phyloP scores from a whole-genome alignment of 1,284 basidiomycete genomes.

The Abortiporus biennis region DNA sequence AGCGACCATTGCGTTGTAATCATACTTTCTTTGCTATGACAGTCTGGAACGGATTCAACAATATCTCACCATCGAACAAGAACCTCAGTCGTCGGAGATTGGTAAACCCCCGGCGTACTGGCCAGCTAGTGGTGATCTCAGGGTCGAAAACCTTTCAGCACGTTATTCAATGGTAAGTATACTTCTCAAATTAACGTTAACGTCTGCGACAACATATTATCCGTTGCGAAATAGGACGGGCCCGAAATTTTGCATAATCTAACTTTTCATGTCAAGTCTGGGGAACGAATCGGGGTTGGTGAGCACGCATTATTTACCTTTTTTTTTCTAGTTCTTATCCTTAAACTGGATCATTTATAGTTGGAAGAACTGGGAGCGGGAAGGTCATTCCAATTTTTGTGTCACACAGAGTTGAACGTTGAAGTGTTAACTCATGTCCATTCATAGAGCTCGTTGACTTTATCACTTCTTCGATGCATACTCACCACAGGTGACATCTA shows the following conservation, averaged over 20 bases:
- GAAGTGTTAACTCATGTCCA: background rate
- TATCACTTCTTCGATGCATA: slow-evolving; percentile 40
- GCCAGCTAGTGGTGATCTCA: slow-evolving; percentile 66
- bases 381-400: slow-evolving; percentile 36
- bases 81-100: slow-evolving; percentile 40
- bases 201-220: slow-evolving; percentile 7
- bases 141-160: slow-evolving; percentile 56
- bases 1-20: background rate
- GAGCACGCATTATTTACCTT: background rate
- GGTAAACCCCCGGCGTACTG: slow-evolving; percentile 70
- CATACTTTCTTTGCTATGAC: background rate
- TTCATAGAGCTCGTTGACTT: slow-evolving; percentile 40
- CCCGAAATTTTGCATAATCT: slow-evolving; percentile 41
- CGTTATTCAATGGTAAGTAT: slow-evolving; percentile 39
- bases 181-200: slow-evolving; percentile 5
- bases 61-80: slow-evolving; percentile 71
- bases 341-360: slow-evolving; percentile 28
- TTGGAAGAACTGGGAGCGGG: slow-evolving; percentile 46
- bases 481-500: slow-evolving; percentile 39
- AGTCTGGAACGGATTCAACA: slow-evolving; percentile 70
- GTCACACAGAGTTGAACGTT: background rate
- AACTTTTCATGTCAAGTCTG: slow-evolving; percentile 38
- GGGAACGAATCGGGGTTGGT: slow-evolving; percentile 46
- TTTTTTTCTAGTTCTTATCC: background rate
- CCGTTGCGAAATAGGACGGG: slow-evolving; percentile 19